These are phyloP conservation scores for Croton laevigatus DNA, from an alignment of 441 rosid species.

Conservation along the genomic window DNA sequence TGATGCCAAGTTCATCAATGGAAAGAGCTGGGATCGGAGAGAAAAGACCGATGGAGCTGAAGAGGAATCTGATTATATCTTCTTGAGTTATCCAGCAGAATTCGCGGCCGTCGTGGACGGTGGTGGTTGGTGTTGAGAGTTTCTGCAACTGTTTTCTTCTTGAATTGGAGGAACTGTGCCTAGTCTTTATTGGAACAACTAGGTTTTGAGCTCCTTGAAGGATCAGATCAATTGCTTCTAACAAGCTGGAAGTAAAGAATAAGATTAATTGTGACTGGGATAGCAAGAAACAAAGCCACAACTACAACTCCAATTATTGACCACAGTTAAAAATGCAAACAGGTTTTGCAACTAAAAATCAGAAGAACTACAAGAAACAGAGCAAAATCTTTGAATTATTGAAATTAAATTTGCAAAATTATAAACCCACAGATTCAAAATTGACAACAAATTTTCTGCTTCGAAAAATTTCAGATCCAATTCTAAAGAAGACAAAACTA, in stretches of 20 bases:
- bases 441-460: background rate
- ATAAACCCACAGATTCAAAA: background rate
- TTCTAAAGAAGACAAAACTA: too few species aligned
- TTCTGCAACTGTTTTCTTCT: conserved; percentile 57
- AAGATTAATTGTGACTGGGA: background rate
- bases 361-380: too few species aligned
- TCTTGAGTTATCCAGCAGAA: conserved; percentile 96
- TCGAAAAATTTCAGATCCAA: background rate
- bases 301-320: background rate
- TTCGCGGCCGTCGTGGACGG: conserved; percentile 47
- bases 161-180: conserved; percentile 27
- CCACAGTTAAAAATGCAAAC: background rate
- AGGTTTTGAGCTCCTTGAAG: conserved; percentile 80
- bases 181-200: conserved; percentile 68
- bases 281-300: conserved; percentile 1
- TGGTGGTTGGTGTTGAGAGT: conserved; percentile 26
- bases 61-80: conserved; percentile 78
- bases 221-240: conserved; percentile 77
- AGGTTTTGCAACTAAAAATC: too few species aligned
- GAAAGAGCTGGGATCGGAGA: conserved; percentile 66
- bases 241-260: conserved; percentile 42
- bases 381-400: background rate
- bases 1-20: conserved; percentile 57
- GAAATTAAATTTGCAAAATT: too few species aligned
- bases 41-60: conserved; percentile 70